These are phyloP conservation scores for Hypericum perforatum DNA, from an alignment of 345 rosid species.

Conservation along the genomic window DNA sequence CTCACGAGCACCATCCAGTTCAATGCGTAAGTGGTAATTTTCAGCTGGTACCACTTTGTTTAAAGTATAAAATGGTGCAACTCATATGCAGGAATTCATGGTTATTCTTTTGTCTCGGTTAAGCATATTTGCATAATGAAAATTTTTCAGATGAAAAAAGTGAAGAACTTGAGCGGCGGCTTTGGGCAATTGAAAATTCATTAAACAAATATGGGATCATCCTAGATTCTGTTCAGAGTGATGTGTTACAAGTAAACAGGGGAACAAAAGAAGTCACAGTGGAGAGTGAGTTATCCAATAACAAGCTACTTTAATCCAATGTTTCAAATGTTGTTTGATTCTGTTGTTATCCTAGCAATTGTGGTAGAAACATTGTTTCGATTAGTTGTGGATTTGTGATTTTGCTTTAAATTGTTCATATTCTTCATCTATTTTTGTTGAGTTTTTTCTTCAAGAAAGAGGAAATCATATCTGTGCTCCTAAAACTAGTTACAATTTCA, in stretches of 20 bases:
- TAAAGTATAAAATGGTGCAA: not conserved
- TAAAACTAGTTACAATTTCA: no score
- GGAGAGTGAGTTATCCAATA: constrained; percentile 48
- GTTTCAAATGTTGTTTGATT: constrained; percentile 2
- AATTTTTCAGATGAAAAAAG: constrained; percentile 40
- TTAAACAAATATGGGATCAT: constrained; percentile 65
- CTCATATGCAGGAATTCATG: not conserved
- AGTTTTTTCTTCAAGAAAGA: no score
- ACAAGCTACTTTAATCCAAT: constrained; percentile 4
- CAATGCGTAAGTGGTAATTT: constrained; percentile 51
- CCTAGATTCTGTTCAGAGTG: constrained; percentile 71
- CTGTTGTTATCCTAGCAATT: constrained; percentile 1
- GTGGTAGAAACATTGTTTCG: no score
- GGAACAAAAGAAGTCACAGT: constrained; percentile 65
- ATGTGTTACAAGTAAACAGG: constrained; percentile 71
- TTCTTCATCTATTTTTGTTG: no score
- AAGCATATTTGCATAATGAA: constrained; percentile 2
- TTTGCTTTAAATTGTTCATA: no score
- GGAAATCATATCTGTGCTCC: no score
- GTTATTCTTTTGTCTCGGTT: not conserved
- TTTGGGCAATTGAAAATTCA: constrained; percentile 66
- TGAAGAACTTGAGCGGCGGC: constrained; percentile 65
- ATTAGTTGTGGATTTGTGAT: no score
- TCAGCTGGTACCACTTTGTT: constrained; percentile 11
- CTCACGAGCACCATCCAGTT: constrained; percentile 43